Base-by-base conservation (phyloP, 176 grass and related monocot species). In the Eremochloa ophiuroides region DNA sequence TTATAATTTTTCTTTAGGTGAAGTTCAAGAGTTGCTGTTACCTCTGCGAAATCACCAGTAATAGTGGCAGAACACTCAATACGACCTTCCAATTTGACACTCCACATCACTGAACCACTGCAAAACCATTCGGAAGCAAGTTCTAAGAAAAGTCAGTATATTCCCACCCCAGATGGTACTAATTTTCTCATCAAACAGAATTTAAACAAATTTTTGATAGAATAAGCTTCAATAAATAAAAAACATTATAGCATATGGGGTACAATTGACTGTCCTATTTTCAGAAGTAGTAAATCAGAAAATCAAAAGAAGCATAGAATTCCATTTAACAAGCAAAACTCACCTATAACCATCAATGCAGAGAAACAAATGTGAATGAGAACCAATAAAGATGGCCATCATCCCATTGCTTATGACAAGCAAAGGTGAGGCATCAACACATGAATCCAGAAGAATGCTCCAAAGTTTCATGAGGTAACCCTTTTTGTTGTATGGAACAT, bases 391-490 rank as follows among this genome's bases (percentile, higher is more conserved):
- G 81, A 97, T 82, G 80, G 79, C 71, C 34, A 94, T 30, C 76
- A 81, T 87, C n/a, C 88, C 92, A 91, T 93, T 77, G 62, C 80
- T 83, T 72, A 79, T 38, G 43, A 92, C 95, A 81, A 94, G 77
- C 80, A 97, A 88, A 81, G 95, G 92, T 87, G 95, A 97, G 35
- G 95, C 95, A 89, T 97, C 95, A 78, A 97, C 95, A 87, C 95
- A 98, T 87, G 90, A 94, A 78, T 79, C 80, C 37, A 98, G 88
- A 62, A 46, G 74, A 79, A 94, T 34, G 35, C 83, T 94, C 95
- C 95, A 98, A 71, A 93, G 78, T 80, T 92, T 78, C 78, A 75
- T 35, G 74, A 94, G 29, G 37, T 23, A 62, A 72, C 69, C 81
- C 60, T 39, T 91, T 88, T 50, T 87, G 48, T 55, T 84, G 66